Evolutionary conservation across 352 stramenopile species (phyloP).

Genomic region (Pelagophyceae sp.): DNA sequence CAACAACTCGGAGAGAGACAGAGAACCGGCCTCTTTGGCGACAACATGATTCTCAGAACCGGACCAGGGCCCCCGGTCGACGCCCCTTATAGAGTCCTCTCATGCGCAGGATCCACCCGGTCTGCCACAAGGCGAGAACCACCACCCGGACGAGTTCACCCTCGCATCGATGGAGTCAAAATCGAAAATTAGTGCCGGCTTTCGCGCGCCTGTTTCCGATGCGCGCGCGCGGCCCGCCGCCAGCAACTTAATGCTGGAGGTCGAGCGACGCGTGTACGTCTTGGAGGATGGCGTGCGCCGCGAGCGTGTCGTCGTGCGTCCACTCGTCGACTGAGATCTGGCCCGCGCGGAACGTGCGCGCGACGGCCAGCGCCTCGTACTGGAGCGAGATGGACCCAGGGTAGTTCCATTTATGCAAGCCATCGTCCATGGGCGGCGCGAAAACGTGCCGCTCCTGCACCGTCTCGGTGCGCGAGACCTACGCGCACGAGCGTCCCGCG

Average conservation of each 20-base stretch:
- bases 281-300: background rate
- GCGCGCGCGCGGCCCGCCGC: background rate
- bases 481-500: no score
- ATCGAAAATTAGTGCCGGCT: background rate
- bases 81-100: no score
- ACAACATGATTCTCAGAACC: no score
- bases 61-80: no score
- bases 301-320: background rate
- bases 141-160: no score
- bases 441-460: background rate
- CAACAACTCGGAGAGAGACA: no score
- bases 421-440: background rate
- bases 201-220: background rate
- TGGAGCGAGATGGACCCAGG: slow-evolving; percentile 17
- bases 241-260: no score
- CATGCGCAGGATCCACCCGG: no score
- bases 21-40: no score
- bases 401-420: slow-evolving; percentile 10
- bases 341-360: background rate
- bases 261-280: background rate
- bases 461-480: background rate
- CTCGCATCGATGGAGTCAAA: no score
- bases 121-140: no score
- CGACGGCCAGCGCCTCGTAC: slow-evolving; percentile 7
- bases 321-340: background rate